Percentiles rank a stretch among this genome's conserved stretches.
phyloP scores from a whole-genome alignment of 1,139 yeast species.

The Waltiozyma sp. region DNA sequence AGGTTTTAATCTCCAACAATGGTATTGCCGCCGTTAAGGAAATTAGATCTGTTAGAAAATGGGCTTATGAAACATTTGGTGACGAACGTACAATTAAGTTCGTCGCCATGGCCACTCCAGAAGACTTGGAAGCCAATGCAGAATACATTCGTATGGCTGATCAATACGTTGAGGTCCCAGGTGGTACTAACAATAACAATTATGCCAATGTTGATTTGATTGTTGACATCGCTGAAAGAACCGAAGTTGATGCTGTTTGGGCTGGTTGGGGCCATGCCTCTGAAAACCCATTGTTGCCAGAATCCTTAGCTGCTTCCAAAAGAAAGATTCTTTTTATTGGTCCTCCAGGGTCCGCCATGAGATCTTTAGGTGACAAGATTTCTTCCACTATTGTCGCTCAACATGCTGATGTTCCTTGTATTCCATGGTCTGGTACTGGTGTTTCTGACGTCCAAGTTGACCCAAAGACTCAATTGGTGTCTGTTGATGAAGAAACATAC shows the following conservation, averaged over 20 bases:
- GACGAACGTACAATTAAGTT: slow-evolving; percentile 88
- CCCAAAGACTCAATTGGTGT: slow-evolving; percentile 60
- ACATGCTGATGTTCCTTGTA: slow-evolving; percentile 95
- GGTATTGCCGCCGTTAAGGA: slow-evolving; percentile 99
- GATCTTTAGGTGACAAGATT: slow-evolving; percentile 97
- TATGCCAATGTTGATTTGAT: slow-evolving; percentile 96
- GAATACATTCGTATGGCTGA: slow-evolving; percentile 99
- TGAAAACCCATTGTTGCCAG: slow-evolving; percentile 92
- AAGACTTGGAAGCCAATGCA: slow-evolving; percentile 91
- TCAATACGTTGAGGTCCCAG: slow-evolving; percentile 96
- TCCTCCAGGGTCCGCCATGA: slow-evolving; percentile 98
- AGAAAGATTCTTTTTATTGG: slow-evolving; percentile 88
- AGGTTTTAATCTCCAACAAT: slow-evolving; percentile 87
- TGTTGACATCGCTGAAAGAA: slow-evolving; percentile 94
- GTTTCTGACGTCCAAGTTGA: slow-evolving; percentile 73
- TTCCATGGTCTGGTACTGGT: slow-evolving; percentile 99
- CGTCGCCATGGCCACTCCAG: slow-evolving; percentile 99
- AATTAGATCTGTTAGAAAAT: slow-evolving; percentile 91
- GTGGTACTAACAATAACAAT: slow-evolving; percentile 96
- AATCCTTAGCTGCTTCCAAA: slow-evolving; percentile 81
- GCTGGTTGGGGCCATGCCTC: slow-evolving; percentile 99
- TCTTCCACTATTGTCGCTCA: slow-evolving; percentile 97
- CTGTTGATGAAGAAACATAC: slow-evolving; percentile 76
- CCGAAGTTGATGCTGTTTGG: slow-evolving; percentile 97
- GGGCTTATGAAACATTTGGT: slow-evolving; percentile 98